Conservation (phyloP, 2,329 filamentous ascomycete genomes). For the Elsinoe perseae region DNA sequence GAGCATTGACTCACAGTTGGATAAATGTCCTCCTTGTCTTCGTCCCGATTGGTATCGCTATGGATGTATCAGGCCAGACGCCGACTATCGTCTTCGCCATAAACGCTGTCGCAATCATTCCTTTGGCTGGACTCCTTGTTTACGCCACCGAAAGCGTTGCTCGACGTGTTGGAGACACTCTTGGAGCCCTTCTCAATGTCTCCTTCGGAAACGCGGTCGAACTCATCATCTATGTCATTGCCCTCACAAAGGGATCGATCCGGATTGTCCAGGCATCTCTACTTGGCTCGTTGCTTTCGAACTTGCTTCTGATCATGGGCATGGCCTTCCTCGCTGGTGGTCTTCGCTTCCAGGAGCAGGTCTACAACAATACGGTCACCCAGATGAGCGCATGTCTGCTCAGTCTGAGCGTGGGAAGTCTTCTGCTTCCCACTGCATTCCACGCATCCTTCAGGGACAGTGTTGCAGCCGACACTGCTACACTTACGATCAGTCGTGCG, state of each 20-base stretch:
- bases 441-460: conserved; percentile 65
- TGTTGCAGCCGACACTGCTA: conserved; percentile 56
- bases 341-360: conserved; percentile 79
- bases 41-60: conserved; percentile 67
- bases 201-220: conserved; percentile 48
- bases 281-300: conserved; percentile 81
- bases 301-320: conserved; percentile 78
- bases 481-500: conserved; percentile 77
- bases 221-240: conserved; percentile 58
- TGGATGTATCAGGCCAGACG: conserved; percentile 40
- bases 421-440: conserved; percentile 80
- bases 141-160: conserved; percentile 46
- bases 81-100: conserved; percentile 43
- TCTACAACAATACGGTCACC: conserved; percentile 91
- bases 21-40: conserved; percentile 71
- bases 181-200: conserved; percentile 45
- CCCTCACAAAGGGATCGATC: conserved; percentile 73
- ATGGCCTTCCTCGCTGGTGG: conserved; percentile 88
- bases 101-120: conserved; percentile 46
- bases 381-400: conserved; percentile 94
- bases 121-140: conserved; percentile 41
- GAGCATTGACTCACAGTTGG: conserved; percentile 64
- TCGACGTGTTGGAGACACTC: conserved; percentile 40
- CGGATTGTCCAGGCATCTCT: conserved; percentile 86
- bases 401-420: conserved; percentile 81